phyloP scores from a whole-genome alignment of 331 rosid species.

The Acacia concinna region DNA sequence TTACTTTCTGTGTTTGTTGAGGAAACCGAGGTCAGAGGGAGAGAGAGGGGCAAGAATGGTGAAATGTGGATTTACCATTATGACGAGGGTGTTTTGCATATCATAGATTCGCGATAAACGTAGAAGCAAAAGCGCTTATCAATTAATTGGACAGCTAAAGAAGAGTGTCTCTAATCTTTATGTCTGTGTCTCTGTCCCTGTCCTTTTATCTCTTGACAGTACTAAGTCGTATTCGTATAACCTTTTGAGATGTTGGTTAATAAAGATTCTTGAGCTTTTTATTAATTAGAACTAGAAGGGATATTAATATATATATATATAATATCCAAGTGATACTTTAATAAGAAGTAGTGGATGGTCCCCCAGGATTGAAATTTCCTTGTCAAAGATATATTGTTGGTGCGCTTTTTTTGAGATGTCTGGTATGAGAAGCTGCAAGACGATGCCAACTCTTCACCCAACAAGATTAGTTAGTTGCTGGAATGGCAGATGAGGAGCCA shows the following conservation, averaged over 20 bases:
- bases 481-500: not conserved
- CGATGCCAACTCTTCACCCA: not conserved
- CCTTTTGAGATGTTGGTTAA: not conserved
- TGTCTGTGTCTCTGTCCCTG: not conserved
- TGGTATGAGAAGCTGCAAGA: not conserved
- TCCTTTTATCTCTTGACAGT: not conserved
- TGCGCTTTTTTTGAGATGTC: not conserved
- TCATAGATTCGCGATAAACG: slow-evolving; percentile 20
- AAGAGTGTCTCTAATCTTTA: slow-evolving; percentile 15
- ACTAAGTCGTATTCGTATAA: not conserved
- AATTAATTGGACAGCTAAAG: slow-evolving; percentile 25
- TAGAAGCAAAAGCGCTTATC: slow-evolving; percentile 14
- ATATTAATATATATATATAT: not conserved
- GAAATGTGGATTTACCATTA: slow-evolving; percentile 6
- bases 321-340: too few species aligned
- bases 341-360: not conserved
- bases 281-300: not conserved
- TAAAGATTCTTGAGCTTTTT: not conserved
- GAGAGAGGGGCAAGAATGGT: not conserved
- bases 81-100: not conserved
- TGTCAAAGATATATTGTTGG: not conserved
- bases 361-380: not conserved
- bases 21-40: slow-evolving; percentile 20
- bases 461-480: not conserved
- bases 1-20: not conserved